These are phyloP conservation scores for Podila verticillata DNA, from an alignment of 192 early-diverging fungal species.

Conservation along the genomic window DNA sequence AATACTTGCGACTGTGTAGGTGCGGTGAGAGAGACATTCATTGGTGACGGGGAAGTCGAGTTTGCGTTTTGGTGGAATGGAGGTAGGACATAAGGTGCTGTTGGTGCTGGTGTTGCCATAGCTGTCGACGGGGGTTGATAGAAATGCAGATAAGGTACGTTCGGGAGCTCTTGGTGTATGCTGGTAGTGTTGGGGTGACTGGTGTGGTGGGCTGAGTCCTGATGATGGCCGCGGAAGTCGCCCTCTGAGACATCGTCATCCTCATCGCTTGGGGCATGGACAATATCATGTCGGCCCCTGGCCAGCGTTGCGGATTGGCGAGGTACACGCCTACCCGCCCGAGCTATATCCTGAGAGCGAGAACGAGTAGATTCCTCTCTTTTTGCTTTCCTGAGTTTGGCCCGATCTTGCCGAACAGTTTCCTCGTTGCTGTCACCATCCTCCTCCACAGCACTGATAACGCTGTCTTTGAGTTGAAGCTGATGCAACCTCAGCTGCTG, in stretches of 20 bases:
- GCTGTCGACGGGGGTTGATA: background rate
- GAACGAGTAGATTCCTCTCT: background rate
- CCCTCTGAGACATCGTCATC: background rate
- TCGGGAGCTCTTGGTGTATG: background rate
- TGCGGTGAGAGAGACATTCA: background rate
- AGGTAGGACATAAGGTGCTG: background rate
- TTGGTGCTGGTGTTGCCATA: background rate
- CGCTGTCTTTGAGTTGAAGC: background rate
- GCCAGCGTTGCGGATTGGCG: background rate
- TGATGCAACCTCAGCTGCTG: background rate
- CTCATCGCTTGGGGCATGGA: background rate
- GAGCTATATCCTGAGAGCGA: background rate
- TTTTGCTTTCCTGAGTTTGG: background rate
- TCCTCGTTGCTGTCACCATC: background rate
- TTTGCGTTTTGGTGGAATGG: background rate
- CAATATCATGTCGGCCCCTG: background rate
- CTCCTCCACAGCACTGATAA: background rate
- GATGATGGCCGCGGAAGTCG: background rate
- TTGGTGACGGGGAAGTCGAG: background rate
- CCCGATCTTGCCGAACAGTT: background rate
- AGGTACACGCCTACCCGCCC: background rate
- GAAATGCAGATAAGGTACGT: background rate
- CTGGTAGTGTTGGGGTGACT: background rate
- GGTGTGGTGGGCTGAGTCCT: background rate
- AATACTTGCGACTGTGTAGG: constrained; percentile 12